Evolutionary conservation across 192 early-diverging fungal genomes (phyloP).

Genomic region (Thamnidium elegans): DNA sequence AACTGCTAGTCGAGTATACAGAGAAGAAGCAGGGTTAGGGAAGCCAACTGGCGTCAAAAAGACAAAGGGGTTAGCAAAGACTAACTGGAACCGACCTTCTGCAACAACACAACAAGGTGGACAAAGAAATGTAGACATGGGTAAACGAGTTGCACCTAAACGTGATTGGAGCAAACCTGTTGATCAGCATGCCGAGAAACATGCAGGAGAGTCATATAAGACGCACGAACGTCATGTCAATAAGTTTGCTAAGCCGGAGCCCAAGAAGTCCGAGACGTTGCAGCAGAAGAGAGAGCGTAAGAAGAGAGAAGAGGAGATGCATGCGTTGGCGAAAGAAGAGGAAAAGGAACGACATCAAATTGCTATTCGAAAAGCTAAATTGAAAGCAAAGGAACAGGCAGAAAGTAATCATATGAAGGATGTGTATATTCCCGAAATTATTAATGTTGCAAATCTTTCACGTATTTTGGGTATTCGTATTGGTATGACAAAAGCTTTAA

Average conservation of each 20-base stretch:
- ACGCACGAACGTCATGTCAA: constrained; percentile 28
- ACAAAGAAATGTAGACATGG: background rate
- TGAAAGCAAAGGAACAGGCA: constrained; percentile 22
- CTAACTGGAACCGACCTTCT: background rate
- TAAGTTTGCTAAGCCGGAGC: constrained; percentile 24
- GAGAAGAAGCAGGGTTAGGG: background rate
- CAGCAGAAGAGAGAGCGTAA: constrained; percentile 23
- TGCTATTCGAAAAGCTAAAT: constrained; percentile 14
- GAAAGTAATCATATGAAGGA: constrained; percentile 47
- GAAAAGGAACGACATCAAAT: constrained; percentile 14
- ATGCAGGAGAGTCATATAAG: constrained; percentile 22
- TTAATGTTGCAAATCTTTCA: constrained; percentile 80
- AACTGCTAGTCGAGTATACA: background rate
- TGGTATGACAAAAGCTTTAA: constrained; percentile 36
- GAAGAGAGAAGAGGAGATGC: constrained; percentile 29
- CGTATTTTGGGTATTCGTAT: constrained; percentile 72
- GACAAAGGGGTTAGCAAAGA: constrained; percentile 7
- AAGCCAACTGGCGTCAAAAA: background rate
- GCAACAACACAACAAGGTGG: background rate
- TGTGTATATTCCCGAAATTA: constrained; percentile 75
- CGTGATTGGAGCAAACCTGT: constrained; percentile 25
- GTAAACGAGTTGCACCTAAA: constrained; percentile 3
- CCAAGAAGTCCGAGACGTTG: constrained; percentile 15
- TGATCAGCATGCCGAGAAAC: constrained; percentile 33
- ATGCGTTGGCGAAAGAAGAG: constrained; percentile 7